A percentile compares a stretch with the other conserved stretches of the same genome.
These are phyloP conservation scores for Aureobasidium musti DNA, from an alignment of 2,329 filamentous ascomycete species.

Conservation along the genomic window DNA sequence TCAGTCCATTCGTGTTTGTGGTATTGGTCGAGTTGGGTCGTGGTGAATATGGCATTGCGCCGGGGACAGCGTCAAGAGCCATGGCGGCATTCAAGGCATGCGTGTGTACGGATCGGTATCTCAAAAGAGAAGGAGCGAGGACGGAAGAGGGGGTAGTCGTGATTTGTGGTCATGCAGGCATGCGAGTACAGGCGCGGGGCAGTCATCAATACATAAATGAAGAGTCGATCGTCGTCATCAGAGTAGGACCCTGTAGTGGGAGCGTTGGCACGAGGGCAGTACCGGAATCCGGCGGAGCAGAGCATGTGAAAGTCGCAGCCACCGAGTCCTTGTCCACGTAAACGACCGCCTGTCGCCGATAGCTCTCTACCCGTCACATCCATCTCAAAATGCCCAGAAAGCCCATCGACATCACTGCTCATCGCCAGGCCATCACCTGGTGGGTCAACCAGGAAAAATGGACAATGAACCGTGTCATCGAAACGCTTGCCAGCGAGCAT, in stretches of 20 bases:
- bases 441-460: conserved; percentile 23
- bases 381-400: background rate
- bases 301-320: conserved; percentile 26
- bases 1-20: conserved; percentile 26
- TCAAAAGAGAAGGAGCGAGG: conserved; percentile 13
- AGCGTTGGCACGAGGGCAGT: background rate
- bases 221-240: no score
- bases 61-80: conserved; percentile 30
- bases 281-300: conserved; percentile 1
- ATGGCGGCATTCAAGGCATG: conserved; percentile 25
- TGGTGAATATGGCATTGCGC: conserved; percentile 30
- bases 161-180: background rate
- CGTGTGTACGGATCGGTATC: background rate
- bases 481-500: conserved; percentile 4
- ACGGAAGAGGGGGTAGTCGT: background rate
- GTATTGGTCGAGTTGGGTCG: conserved; percentile 28
- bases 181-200: conserved; percentile 7
- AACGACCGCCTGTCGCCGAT: background rate
- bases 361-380: background rate
- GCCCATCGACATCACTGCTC: conserved; percentile 13
- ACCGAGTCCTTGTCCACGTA: background rate
- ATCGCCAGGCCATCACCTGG: conserved; percentile 21
- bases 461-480: conserved; percentile 9
- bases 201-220: background rate
- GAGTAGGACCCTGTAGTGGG: background rate